Evolutionary conservation across 2,329 filamentous ascomycete genomes (phyloP).

Genomic region (Colletotrichum shisoi): DNA sequence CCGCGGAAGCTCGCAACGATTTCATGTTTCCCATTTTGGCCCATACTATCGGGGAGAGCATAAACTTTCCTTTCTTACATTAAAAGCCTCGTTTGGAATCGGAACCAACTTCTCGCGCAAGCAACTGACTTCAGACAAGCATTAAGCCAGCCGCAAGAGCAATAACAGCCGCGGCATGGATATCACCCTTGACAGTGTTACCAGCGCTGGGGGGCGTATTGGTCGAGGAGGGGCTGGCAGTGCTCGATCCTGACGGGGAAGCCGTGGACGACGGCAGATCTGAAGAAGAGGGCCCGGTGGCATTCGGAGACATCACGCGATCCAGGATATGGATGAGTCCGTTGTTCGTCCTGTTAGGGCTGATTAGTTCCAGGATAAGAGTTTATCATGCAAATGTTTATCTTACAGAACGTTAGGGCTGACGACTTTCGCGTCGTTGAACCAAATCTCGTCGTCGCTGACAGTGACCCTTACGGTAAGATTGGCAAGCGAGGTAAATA

Average conservation of each 20-base stretch:
- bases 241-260: neutral
- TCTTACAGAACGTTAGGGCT: constrained; percentile 41
- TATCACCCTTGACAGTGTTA: neutral
- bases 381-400: no score
- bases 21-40: neutral
- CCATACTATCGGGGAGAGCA: neutral
- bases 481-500: constrained; percentile 34
- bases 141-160: constrained; percentile 25
- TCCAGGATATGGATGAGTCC: constrained; percentile 43
- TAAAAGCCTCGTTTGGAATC: no score
- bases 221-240: constrained; percentile 8
- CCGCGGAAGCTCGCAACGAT: neutral
- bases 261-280: constrained; percentile 18
- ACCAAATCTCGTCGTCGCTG: constrained; percentile 40
- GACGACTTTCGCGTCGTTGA: constrained; percentile 43
- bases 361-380: neutral
- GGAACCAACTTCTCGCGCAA: no score
- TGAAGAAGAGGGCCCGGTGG: constrained; percentile 9
- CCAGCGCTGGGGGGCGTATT: constrained; percentile 18
- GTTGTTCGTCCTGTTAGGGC: constrained; percentile 41
- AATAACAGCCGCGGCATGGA: constrained; percentile 23
- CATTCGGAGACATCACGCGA: constrained; percentile 40
- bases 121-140: neutral
- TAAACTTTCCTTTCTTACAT: neutral
- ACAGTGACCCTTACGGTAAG: constrained; percentile 41